Percentiles rank a stretch among this genome's conserved stretches.
phyloP scores from a whole-genome alignment of 192 early-diverging fungal species.

The Gigaspora rosea region DNA sequence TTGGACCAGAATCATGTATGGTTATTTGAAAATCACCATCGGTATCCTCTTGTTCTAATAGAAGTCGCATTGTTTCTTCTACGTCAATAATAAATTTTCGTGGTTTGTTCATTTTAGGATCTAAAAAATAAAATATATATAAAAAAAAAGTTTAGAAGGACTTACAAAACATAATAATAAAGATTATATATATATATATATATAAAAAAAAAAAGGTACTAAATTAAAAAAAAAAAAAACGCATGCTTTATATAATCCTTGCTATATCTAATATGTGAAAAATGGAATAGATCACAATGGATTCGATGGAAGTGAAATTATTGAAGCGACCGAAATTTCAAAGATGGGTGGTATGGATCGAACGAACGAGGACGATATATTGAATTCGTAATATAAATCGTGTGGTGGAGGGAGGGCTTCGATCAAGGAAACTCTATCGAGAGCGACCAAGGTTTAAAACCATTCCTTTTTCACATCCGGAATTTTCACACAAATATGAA shows the following conservation, averaged over 20 bases:
- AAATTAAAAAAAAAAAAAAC: neutral
- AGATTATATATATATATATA: neutral
- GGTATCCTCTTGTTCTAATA: conserved; percentile 94
- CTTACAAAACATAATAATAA: neutral
- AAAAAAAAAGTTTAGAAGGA: neutral
- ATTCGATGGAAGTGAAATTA: too few relatives aligned
- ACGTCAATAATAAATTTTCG: conserved; percentile 87
- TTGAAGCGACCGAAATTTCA: too few relatives aligned
- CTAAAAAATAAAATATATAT: conserved; percentile 36
- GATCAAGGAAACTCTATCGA: too few relatives aligned
- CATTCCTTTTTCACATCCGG: neutral
- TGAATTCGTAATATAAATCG: too few relatives aligned
- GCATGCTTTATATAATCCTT: too few relatives aligned
- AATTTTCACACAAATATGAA: neutral
- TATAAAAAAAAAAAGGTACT: neutral
- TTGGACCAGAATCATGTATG: conserved; percentile 88
- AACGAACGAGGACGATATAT: too few relatives aligned
- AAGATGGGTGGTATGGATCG: too few relatives aligned
- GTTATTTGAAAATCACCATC: conserved; percentile 96
- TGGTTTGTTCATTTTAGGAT: conserved; percentile 62
- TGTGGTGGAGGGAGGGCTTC: too few relatives aligned
- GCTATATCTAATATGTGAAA: too few relatives aligned
- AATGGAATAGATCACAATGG: too few relatives aligned
- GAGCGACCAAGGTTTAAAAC: neutral
- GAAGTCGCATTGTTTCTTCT: conserved; percentile 69